A percentile compares a stretch with the other conserved stretches of the same genome.
phyloP scores from a whole-genome alignment of 2,329 filamentous ascomycete genomes.

The Microthyrium microscopicum region DNA sequence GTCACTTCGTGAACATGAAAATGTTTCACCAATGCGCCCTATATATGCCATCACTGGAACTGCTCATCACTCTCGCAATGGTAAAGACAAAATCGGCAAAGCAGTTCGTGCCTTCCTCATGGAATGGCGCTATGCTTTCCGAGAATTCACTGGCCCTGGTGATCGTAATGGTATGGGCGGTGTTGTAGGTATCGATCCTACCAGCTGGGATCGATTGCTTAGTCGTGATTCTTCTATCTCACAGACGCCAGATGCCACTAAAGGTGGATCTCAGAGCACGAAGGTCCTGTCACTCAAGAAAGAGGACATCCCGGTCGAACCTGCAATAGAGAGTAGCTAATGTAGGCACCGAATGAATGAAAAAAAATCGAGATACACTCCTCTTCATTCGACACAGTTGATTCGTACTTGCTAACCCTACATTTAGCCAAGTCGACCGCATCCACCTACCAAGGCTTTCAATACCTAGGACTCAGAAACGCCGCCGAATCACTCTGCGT shows the following conservation, averaged over 20 bases:
- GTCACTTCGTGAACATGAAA: constrained; percentile 65
- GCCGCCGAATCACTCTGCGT: too few relatives aligned
- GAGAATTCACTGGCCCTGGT: constrained; percentile 92
- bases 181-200: constrained; percentile 47
- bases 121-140: constrained; percentile 89
- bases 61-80: constrained; percentile 94
- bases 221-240: constrained; percentile 18
- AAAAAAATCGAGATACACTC: too few relatives aligned
- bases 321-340: too few relatives aligned
- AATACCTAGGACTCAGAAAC: too few relatives aligned
- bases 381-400: too few relatives aligned
- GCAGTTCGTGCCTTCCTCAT: constrained; percentile 80
- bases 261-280: constrained; percentile 22
- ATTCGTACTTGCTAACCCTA: too few relatives aligned
- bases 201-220: constrained; percentile 35
- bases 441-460: too few relatives aligned
- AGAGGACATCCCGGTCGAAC: constrained; percentile 13
- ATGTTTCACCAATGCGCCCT: constrained; percentile 42
- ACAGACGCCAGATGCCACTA: constrained; percentile 10
- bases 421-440: too few relatives aligned
- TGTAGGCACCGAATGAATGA: too few relatives aligned
- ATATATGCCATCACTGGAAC: constrained; percentile 95
- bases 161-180: constrained; percentile 68
- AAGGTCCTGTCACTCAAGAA: constrained; percentile 21
- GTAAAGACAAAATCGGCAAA: constrained; percentile 96